Conservation (phyloP, 257 asterid genomes). For the Penstemon eatonii region DNA sequence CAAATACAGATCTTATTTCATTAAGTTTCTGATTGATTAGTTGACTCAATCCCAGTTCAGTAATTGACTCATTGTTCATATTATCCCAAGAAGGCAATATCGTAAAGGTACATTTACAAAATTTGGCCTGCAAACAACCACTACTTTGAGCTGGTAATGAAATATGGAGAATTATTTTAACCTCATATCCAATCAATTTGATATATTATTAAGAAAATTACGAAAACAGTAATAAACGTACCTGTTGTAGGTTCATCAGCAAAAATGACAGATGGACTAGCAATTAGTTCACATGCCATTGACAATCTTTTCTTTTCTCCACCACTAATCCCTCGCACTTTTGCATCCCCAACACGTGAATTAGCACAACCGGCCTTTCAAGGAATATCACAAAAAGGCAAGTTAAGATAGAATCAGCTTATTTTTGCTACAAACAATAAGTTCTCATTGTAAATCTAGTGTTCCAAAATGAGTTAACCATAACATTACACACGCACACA, state of each 20-base stretch:
- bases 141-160: not conserved
- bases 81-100: not conserved
- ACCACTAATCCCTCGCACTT: constrained; percentile 97
- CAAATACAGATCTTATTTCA: not conserved
- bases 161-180: constrained; percentile 6
- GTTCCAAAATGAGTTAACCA: not conserved
- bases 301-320: constrained; percentile 96
- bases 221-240: constrained; percentile 34
- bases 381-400: constrained; percentile 31
- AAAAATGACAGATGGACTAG: constrained; percentile 95
- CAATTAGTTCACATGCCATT: constrained; percentile 95
- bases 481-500: not conserved
- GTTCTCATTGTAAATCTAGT: not conserved
- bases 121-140: not conserved
- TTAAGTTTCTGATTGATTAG: not conserved
- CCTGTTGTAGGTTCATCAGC: constrained; percentile 99
- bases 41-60: not conserved
- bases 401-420: constrained; percentile 24
- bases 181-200: constrained; percentile 10
- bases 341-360: constrained; percentile 93
- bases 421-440: constrained; percentile 13
- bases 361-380: constrained; percentile 89
- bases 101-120: not conserved
- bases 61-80: not conserved
- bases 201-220: constrained; percentile 14